Percentiles rank a stretch among this genome's conserved stretches.
phyloP scores from a whole-genome alignment of 2,329 filamentous ascomycete genomes.

The Claviceps digitariae region DNA sequence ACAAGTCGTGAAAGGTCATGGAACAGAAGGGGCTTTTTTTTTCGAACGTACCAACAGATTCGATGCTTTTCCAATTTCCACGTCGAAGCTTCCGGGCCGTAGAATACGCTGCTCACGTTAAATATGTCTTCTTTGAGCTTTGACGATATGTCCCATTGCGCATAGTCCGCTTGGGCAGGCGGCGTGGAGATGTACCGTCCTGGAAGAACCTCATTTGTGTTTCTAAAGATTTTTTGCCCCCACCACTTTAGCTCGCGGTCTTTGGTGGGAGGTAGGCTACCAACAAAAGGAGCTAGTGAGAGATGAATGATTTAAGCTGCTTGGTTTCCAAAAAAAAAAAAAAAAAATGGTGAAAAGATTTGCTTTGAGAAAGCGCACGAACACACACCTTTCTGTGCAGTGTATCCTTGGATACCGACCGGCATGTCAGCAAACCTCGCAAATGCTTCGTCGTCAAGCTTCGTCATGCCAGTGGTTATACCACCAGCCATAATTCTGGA shows the following conservation, averaged over 20 bases:
- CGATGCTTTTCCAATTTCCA: slow-evolving; percentile 50
- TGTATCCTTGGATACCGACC: slow-evolving; percentile 29
- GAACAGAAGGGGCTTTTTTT: too few relatives aligned
- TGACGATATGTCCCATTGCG: slow-evolving; percentile 46
- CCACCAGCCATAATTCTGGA: slow-evolving; percentile 44
- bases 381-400: slow-evolving; percentile 17
- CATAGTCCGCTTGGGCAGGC: slow-evolving; percentile 41
- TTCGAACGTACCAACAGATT: slow-evolving; percentile 55
- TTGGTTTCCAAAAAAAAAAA: too few relatives aligned
- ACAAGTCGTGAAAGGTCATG: neutral
- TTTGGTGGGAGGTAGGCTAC: slow-evolving; percentile 40
- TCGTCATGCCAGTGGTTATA: slow-evolving; percentile 43
- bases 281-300: slow-evolving; percentile 40
- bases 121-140: slow-evolving; percentile 44
- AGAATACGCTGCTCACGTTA: slow-evolving; percentile 43
- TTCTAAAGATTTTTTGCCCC: slow-evolving; percentile 46
- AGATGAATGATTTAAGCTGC: neutral
- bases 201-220: slow-evolving; percentile 37
- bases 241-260: slow-evolving; percentile 44
- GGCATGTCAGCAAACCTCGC: slow-evolving; percentile 35
- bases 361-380: too few relatives aligned
- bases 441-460: slow-evolving; percentile 33
- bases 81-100: slow-evolving; percentile 38
- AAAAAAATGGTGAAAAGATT: too few relatives aligned
- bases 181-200: slow-evolving; percentile 43